Evolutionary conservation across 345 rosid genomes (phyloP), one percentile per base, ranked within the genome.

Genomic region (Raphanus sativus): DNA sequence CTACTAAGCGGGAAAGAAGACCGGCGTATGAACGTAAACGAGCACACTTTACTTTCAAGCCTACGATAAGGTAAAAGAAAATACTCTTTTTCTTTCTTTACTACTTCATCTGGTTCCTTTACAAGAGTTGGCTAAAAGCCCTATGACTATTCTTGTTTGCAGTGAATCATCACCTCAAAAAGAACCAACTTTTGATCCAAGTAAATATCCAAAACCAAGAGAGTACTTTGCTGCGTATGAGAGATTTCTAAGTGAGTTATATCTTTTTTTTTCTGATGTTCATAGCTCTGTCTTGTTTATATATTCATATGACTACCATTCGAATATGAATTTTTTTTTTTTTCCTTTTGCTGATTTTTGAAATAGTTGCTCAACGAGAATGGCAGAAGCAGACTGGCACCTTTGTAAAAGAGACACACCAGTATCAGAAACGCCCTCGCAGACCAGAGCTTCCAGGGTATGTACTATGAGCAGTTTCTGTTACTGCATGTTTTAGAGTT

Each of bases 391-490:
- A 86, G 84, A 87, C 86, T 10, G 97, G 95, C 15, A 42, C 30
- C 52, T 38, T 56, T 76, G 80, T 65, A 15, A 42, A 52, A 54
- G 89, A 84, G 59, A 75, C 70, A 40, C 74, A 82, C 83, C 85
- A 83, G 69, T 48, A 80, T 42, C 76, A 59, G 52, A 73, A 59
- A n/a, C 58, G 85, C 60, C 86, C 86, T 36, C 89, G 88, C 66
- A 86, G 98, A 40, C 90, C 88, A 5, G 98, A 91, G 70, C 33
- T 87, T 65, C 84, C 75, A 58, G 85, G 97, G 98, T 89, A 59
- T 60, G 42, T 33, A 33, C 63, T 78, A 30, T 26, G 73, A 69
- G 68, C 54, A 54, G 40, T 24, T 28, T 38, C 65, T 54, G 59
- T 54, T 76, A n/a, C 67, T 70, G 56, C 52, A 66, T 48, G 16